A percentile compares a stretch with the other conserved stretches of the same genome.
These are phyloP conservation scores for Saturnispora hagleri DNA, from an alignment of 805 yeast species.

Conservation along the genomic window DNA sequence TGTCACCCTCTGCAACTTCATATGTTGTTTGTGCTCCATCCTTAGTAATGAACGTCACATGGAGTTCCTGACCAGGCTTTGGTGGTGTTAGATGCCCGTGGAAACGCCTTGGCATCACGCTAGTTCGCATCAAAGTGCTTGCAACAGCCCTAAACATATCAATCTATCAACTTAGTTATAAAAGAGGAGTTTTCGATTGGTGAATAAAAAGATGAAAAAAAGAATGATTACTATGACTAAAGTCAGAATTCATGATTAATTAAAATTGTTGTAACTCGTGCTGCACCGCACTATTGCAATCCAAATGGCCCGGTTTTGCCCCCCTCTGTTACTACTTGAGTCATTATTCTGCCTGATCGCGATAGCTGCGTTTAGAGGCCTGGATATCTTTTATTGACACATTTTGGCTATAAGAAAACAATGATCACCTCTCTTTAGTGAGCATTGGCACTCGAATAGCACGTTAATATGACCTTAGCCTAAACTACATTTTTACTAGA, in stretches of 20 bases:
- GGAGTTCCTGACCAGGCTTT: conserved; percentile 84
- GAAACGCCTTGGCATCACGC: conserved; percentile 3
- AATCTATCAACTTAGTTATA: neutral
- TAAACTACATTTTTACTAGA: too few species aligned
- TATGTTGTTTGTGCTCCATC: conserved; percentile 77
- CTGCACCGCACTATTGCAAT: neutral
- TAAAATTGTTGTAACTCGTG: neutral
- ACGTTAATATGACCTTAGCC: too few species aligned
- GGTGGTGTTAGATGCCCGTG: conserved; percentile 92
- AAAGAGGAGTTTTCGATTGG: conserved; percentile 2
- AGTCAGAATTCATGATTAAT: too few species aligned
- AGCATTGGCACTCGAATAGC: neutral
- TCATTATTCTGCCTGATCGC: neutral
- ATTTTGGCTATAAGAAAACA: neutral
- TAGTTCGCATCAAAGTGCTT: conserved; percentile 14
- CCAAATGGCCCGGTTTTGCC: neutral
- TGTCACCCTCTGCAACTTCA: conserved; percentile 90
- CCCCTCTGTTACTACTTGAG: too few species aligned
- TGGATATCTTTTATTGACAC: neutral
- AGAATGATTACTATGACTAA: neutral
- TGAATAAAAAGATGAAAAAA: neutral
- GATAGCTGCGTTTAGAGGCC: neutral
- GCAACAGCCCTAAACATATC: conserved; percentile 4
- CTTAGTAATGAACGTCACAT: conserved; percentile 81
- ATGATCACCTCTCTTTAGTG: neutral